Evolutionary conservation across 495 filamentous ascomycete species (phyloP).

Genomic region (Aspergillus nidulans): DNA sequence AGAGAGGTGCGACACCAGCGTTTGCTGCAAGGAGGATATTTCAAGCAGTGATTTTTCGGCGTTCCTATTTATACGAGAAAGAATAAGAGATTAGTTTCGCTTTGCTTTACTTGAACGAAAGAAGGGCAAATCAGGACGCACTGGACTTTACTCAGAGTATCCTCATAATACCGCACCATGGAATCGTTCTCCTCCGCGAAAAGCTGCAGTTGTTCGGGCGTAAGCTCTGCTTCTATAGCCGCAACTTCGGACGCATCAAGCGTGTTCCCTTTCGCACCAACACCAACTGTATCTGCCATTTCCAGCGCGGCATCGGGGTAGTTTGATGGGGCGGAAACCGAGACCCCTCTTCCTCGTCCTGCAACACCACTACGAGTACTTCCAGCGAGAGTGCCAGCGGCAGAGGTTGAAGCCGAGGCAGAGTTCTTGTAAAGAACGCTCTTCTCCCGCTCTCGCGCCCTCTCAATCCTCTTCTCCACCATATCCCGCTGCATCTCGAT

Average conservation of each 20-base stretch:
- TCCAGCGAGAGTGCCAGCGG: too few species aligned
- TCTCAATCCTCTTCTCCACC: conserved; percentile 81
- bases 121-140: conserved; percentile 38
- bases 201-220: conserved; percentile 79
- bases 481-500: conserved; percentile 75
- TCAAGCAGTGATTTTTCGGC: conserved; percentile 89
- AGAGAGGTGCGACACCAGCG: conserved; percentile 77
- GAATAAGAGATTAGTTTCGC: neutral
- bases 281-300: neutral
- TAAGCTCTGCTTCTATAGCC: conserved; percentile 58
- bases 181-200: conserved; percentile 92
- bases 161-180: conserved; percentile 89
- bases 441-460: conserved; percentile 85
- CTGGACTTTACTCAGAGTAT: conserved; percentile 87
- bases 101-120: neutral
- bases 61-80: conserved; percentile 47
- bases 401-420: neutral
- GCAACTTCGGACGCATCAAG: conserved; percentile 42
- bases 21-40: conserved; percentile 87
- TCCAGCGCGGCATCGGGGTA: neutral
- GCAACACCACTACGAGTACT: neutral
- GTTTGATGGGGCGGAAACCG: neutral
- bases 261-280: conserved; percentile 13
- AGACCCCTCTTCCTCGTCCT: neutral
- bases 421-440: conserved; percentile 69